These are phyloP conservation scores for Phytophthora hibernalis DNA, from an alignment of 352 stramenopile species.

Conservation along the genomic window DNA sequence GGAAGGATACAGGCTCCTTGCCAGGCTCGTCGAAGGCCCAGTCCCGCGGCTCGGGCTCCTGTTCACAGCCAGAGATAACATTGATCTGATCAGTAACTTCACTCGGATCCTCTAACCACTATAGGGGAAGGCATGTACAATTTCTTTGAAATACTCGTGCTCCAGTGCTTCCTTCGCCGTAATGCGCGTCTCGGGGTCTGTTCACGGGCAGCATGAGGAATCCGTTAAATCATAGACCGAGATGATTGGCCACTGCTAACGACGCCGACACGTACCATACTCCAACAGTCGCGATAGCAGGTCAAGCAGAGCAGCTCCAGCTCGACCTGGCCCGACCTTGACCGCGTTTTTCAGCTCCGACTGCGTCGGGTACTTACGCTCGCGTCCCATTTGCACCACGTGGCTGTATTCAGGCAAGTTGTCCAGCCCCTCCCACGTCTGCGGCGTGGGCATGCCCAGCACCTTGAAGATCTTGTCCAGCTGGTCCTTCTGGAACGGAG, in stretches of 20 bases:
- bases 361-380: slow-evolving; percentile 84
- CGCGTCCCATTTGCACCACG: slow-evolving; percentile 84
- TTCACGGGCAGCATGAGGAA: slow-evolving; percentile 2
- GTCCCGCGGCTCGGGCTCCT: slow-evolving; percentile 87
- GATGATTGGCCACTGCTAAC: background rate
- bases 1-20: slow-evolving; percentile 88
- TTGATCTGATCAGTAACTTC: slow-evolving; percentile 5
- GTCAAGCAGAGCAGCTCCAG: slow-evolving; percentile 77
- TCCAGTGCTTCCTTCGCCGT: slow-evolving; percentile 92
- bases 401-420: slow-evolving; percentile 86
- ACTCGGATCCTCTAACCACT: background rate
- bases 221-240: background rate
- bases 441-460: slow-evolving; percentile 85
- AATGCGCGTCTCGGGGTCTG: slow-evolving; percentile 91
- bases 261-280: slow-evolving; percentile 61
- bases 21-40: slow-evolving; percentile 89
- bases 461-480: slow-evolving; percentile 93
- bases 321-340: slow-evolving; percentile 80
- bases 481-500: slow-evolving; percentile 91
- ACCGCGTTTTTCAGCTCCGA: slow-evolving; percentile 88
- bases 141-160: slow-evolving; percentile 94
- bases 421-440: slow-evolving; percentile 86
- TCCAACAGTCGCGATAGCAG: slow-evolving; percentile 81
- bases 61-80: background rate
- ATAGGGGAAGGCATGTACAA: slow-evolving; percentile 47